Evolutionary conservation across 73 alveolate species (phyloP), one percentile per base, ranked within the genome.

Genomic region (Paramecium bursaria): DNA sequence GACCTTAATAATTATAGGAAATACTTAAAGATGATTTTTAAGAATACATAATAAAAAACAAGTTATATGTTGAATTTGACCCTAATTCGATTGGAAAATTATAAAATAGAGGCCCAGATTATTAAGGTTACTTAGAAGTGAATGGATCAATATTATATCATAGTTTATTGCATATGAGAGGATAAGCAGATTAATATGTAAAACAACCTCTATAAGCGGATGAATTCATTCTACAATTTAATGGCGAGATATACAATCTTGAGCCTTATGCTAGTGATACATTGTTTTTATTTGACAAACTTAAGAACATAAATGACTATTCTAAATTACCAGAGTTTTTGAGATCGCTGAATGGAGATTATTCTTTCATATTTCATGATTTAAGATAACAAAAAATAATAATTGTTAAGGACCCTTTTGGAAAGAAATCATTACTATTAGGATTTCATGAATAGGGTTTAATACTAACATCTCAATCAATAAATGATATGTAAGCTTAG

Each of bases 401-500:
- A 21, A 85, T 93, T 11, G 79, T 90, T 10, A 80, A 97, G 75
- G 99, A 95, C 73, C 79, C 95, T 25, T 95, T 95, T 85, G 99
- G 99, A 26, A 95, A 95, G 92, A 93, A 95, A 88, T 93, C 98
- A 53, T 75, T 95, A 50, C 82, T 93, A 53, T 39, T 95, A 31
- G 55, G 91, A 30, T 91, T 87, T 74, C 60, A 74, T 2, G 91
- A 90, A 73, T 42, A 79, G 4, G 82, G 90, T 44, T 49, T 55
- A 35, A 35, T 88, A 25, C 17, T 86, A 21, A 42, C 85, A 5
- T 74, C 88, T 3, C 50, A 79, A 29, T 51, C 67, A 26, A 21
- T 61, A 51, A 50, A 92, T n/a, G 87, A 86, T 48, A 75, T 85
- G 17, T 50, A 33, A 21, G 55, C 75, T 44, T 7, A 53, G 11